Base-by-base conservation (phyloP, 169 alveolate genomes). In the Cryptosporidium bovis region DNA sequence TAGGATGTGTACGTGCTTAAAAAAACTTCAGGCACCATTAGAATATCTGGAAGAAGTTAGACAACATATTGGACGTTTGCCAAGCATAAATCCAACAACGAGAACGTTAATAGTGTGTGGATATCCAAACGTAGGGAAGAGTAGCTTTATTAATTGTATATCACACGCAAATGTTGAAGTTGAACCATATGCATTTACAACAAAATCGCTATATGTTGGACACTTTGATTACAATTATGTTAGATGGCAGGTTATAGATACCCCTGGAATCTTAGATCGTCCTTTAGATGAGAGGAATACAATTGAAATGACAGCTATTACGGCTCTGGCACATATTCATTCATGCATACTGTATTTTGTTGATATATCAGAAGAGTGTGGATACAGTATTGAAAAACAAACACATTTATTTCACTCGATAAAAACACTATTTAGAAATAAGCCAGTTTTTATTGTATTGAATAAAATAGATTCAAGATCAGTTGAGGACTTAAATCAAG, bases 231-330 rank as follows among this genome's bases (percentile, higher is more conserved):
- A 96, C 91, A 96, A 97, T 82, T 97, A 97, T 90, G 95, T 96
- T 34, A 94, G 98, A 90, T 98, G 99, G 99, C 99, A 97, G 95
- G 95, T 99, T 36, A 96, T 99, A 33, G 99, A 99, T 92, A 97
- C 99, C 0, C 99, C 99, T 33, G 99, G 99, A 24, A 93, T 98
- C 62, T 92, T 98, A 51, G 99, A 98, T 89, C 98, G 97, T 60
- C 97, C 99, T 2, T 90, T 98, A 83, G 99, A 97, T 90, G 98
- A 98, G 93, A 93, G 99, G 65, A 98, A 98, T 92, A 96, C 99
- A 3, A 97, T 98, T 53, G 99, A 98, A 93, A 98, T 98, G 99
- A 95, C 98, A 46, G 98, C 99, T 12, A 97, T 98, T 31, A 97
- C 99, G 24, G 99, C 99, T 36, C 92, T 98, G 46, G 99, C 99